Conservation (phyloP, 352 stramenopile genomes). For the Phytophthora pinifolia region DNA sequence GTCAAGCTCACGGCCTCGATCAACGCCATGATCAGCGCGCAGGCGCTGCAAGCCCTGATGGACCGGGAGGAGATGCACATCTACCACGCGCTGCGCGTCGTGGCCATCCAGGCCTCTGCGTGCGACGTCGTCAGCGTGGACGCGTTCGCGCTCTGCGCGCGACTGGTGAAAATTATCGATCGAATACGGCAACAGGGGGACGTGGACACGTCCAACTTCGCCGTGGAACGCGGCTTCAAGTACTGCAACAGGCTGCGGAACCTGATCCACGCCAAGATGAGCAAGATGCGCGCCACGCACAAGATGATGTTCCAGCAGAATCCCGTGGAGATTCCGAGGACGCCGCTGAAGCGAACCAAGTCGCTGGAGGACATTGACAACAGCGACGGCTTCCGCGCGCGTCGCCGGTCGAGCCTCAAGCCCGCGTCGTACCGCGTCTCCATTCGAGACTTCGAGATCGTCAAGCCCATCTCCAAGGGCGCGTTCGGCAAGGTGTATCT, state of each 20-base stretch:
- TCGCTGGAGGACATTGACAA: constrained; percentile 72
- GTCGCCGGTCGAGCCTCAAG: constrained; percentile 25
- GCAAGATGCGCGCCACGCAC: constrained; percentile 80
- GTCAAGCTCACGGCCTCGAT: constrained; percentile 58
- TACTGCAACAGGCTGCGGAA: constrained; percentile 63
- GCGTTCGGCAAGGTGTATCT: constrained; percentile 91
- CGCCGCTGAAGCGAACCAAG: constrained; percentile 73
- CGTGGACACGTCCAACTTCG: constrained; percentile 42
- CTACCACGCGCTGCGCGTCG: constrained; percentile 66
- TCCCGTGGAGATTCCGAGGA: constrained; percentile 34
- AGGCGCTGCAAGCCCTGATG: constrained; percentile 45
- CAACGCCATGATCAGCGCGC: constrained; percentile 46
- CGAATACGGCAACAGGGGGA: constrained; percentile 58
- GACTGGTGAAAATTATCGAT: constrained; percentile 80
- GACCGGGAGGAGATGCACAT: constrained; percentile 64
- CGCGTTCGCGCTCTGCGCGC: constrained; percentile 72
- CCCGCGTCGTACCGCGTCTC: constrained; percentile 57
- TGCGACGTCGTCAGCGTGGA: constrained; percentile 78
- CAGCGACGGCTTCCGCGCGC: constrained; percentile 9
- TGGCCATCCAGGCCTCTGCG: constrained; percentile 68
- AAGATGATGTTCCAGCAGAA: constrained; percentile 76
- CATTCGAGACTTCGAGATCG: constrained; percentile 87
- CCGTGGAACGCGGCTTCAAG: constrained; percentile 51
- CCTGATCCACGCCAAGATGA: constrained; percentile 87
- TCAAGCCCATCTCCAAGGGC: constrained; percentile 90